Conservation (phyloP, 345 rosid genomes). For the Corymbia maculata region DNA sequence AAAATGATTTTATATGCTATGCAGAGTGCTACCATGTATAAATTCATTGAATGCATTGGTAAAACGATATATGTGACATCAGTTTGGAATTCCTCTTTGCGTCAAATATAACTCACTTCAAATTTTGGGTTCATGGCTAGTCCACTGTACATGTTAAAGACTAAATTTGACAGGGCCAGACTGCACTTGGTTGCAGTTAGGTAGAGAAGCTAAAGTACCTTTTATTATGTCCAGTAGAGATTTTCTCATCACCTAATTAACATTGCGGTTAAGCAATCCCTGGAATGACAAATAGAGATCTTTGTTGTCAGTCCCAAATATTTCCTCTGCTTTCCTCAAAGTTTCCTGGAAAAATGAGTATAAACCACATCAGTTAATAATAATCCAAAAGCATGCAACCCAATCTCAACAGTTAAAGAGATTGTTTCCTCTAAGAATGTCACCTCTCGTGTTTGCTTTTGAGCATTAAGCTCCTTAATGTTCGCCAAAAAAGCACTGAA, state of each 20-base stretch:
- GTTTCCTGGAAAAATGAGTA: conserved; percentile 50
- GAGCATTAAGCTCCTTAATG: conserved; percentile 88
- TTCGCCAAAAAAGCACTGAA: conserved; percentile 91
- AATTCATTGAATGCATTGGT: neutral
- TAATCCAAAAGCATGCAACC: neutral
- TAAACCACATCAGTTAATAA: neutral
- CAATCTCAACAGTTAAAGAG: neutral
- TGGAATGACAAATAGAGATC: conserved; percentile 79
- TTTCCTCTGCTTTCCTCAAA: conserved; percentile 79
- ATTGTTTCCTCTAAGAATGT: neutral
- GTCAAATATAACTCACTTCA: neutral
- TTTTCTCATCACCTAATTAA: conserved; percentile 18
- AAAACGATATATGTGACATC: neutral
- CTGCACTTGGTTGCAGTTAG: neutral
- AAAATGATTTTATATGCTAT: neutral
- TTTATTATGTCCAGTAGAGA: neutral
- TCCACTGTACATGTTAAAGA: neutral
- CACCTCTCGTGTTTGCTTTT: conserved; percentile 89
- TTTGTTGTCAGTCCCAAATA: conserved; percentile 77
- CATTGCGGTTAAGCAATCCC: conserved; percentile 66
- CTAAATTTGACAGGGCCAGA: neutral
- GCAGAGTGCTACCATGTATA: neutral
- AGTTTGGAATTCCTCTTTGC: neutral
- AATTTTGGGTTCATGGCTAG: neutral
- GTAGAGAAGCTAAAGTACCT: neutral